phyloP scores from a whole-genome alignment of 306 rosid species.

The Astragalus glycyphyllos region DNA sequence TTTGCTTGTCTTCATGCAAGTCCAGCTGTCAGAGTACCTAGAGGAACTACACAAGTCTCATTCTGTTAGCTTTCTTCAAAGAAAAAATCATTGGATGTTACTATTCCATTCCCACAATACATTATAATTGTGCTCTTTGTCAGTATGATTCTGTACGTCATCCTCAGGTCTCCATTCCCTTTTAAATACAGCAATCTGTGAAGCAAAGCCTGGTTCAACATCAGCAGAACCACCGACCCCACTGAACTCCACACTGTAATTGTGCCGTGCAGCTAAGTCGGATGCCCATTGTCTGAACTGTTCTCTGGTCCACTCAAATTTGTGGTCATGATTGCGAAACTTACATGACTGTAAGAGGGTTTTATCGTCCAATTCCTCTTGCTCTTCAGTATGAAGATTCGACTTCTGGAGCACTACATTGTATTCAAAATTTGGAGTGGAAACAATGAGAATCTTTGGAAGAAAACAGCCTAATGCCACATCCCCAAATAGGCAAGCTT shows the following conservation, averaged over 20 bases:
- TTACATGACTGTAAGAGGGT: conserved; percentile 63
- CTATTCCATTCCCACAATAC: conserved; percentile 78
- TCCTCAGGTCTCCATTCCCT: conserved; percentile 44
- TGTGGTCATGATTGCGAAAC: conserved; percentile 95
- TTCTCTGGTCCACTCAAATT: conserved; percentile 95
- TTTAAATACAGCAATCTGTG: conserved; percentile 93
- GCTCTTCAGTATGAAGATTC: conserved; percentile 59
- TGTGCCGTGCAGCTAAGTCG: conserved; percentile 69
- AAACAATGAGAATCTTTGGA: conserved; percentile 86
- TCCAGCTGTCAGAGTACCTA: conserved; percentile 27
- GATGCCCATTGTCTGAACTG: conserved; percentile 87
- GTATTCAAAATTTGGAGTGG: conserved; percentile 94
- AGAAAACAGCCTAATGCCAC: conserved; percentile 68
- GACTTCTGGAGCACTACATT: conserved; percentile 82
- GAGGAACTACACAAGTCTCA: conserved; percentile 28
- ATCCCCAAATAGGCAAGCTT: conserved; percentile 80
- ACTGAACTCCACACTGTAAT: conserved; percentile 76
- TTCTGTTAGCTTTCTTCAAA: background rate
- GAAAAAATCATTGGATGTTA: conserved; percentile 28
- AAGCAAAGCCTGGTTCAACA: conserved; percentile 92
- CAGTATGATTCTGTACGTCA: conserved; percentile 38
- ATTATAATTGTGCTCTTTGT: conserved; percentile 45
- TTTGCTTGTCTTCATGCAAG: conserved; percentile 28
- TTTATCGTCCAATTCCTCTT: conserved; percentile 74
- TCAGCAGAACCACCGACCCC: conserved; percentile 92